phyloP scores from a whole-genome alignment of 345 rosid species.

The Linum usitatissimum region DNA sequence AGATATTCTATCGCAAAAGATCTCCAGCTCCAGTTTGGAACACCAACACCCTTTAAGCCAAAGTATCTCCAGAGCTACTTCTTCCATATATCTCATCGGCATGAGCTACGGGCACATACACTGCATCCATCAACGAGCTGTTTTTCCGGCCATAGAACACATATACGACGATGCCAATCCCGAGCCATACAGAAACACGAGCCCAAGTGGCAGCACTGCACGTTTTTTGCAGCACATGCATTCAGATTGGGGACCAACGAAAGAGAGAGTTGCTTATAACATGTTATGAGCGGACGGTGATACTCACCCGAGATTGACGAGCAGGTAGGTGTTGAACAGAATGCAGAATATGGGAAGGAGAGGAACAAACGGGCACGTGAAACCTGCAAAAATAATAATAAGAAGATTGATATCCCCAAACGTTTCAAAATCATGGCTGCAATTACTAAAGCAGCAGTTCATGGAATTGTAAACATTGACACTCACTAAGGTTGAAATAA shows the following conservation, averaged over 20 bases:
- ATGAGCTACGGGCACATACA: slow-evolving; percentile 54
- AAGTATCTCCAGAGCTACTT: slow-evolving; percentile 22
- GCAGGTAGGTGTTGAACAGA: slow-evolving; percentile 79
- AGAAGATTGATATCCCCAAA: not conserved
- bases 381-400: slow-evolving; percentile 42
- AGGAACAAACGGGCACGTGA: slow-evolving; percentile 85
- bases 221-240: not conserved
- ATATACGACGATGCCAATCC: slow-evolving; percentile 51
- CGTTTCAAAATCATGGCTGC: not conserved
- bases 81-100: slow-evolving; percentile 45
- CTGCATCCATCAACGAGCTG: slow-evolving; percentile 56
- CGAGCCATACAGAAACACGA: slow-evolving; percentile 67
- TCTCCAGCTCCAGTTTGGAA: not conserved
- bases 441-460: not conserved
- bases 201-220: slow-evolving; percentile 62
- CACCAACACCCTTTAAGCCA: slow-evolving; percentile 10
- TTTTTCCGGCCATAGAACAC: slow-evolving; percentile 52
- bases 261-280: no score
- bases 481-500: no score
- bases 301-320: slow-evolving; percentile 87
- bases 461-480: not conserved
- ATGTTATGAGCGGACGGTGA: not conserved
- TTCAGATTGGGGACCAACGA: not conserved
- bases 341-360: slow-evolving; percentile 72
- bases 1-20: not conserved